Conservation (phyloP, 495 filamentous ascomycete genomes). For the Bombardia bombarda region DNA sequence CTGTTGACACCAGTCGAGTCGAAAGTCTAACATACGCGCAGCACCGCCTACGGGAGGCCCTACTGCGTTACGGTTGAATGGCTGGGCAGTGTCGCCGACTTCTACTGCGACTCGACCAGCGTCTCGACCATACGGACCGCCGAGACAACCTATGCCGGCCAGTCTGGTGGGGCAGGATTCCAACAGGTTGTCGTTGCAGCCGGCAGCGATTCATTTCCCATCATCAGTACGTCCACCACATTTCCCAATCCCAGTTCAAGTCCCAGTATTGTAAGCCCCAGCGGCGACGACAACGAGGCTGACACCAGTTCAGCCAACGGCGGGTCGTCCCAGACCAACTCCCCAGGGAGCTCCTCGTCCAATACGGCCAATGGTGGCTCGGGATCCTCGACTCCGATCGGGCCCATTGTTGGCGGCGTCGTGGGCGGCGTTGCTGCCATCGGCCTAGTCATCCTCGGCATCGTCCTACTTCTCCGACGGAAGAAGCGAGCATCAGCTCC, state of each 20-base stretch:
- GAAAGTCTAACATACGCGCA: conserved; percentile 2
- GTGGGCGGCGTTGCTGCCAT: conserved; percentile 40
- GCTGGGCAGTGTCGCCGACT: conserved; percentile 28
- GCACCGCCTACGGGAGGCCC: conserved; percentile 15
- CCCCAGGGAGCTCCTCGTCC: no score
- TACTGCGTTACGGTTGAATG: conserved; percentile 33
- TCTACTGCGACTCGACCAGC: conserved; percentile 25
- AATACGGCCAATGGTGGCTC: no score
- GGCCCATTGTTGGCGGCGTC: conserved; percentile 41
- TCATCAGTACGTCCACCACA: conserved; percentile 8
- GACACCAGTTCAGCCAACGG: no score
- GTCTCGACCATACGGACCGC: conserved; percentile 21
- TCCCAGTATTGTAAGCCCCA: neutral
- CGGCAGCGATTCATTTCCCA: no score
- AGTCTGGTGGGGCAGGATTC: conserved; percentile 24
- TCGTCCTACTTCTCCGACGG: no score
- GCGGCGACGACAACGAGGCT: no score
- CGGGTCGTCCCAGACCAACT: no score
- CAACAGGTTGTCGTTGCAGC: no score
- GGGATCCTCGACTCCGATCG: conserved; percentile 23
- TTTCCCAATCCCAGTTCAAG: neutral
- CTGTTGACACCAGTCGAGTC: neutral
- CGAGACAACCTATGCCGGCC: conserved; percentile 27
- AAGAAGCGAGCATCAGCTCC: no score
- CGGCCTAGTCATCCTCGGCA: conserved; percentile 45